These are phyloP conservation scores for Ophidiomyces ophidiicola DNA, from an alignment of 2,329 filamentous ascomycete species.

Conservation along the genomic window DNA sequence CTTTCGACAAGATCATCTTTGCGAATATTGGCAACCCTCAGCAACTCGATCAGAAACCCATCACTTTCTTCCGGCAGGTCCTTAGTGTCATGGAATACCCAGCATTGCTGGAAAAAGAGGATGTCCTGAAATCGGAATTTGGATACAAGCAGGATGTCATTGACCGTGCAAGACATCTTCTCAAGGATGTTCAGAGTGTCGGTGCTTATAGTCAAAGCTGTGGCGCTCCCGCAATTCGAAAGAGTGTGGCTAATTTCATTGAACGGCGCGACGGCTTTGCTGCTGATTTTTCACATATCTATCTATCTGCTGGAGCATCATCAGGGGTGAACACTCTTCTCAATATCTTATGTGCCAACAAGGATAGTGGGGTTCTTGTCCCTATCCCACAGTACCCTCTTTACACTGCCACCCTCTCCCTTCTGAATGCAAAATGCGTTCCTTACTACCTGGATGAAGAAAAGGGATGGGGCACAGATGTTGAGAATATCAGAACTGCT, in stretches of 20 bases:
- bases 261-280: slow-evolving; percentile 84
- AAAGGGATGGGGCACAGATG: slow-evolving; percentile 74
- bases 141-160: slow-evolving; percentile 87
- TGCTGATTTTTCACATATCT: slow-evolving; percentile 68
- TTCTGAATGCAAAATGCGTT: slow-evolving; percentile 75
- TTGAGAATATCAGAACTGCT: slow-evolving; percentile 61
- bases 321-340: slow-evolving; percentile 90
- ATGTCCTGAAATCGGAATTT: slow-evolving; percentile 60
- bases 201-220: slow-evolving; percentile 94
- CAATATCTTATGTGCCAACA: slow-evolving; percentile 69
- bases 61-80: slow-evolving; percentile 98
- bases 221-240: slow-evolving; percentile 71
- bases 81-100: slow-evolving; percentile 89
- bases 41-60: slow-evolving; percentile 96
- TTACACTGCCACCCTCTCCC: slow-evolving; percentile 81
- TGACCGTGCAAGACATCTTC: slow-evolving; percentile 64
- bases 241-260: slow-evolving; percentile 86
- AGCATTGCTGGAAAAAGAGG: slow-evolving; percentile 64
- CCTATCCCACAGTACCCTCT: slow-evolving; percentile 97
- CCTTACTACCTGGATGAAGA: slow-evolving; percentile 89
- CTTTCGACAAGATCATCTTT: slow-evolving; percentile 83
- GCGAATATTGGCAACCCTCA: slow-evolving; percentile 99
- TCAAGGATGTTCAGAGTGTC: slow-evolving; percentile 77
- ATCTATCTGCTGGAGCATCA: slow-evolving; percentile 82
- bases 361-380: slow-evolving; percentile 71